A percentile compares a stretch with the other conserved stretches of the same genome.
Conservation (phyloP, 192 early-diverging fungal species). For the Linnemannia hyalina region DNA sequence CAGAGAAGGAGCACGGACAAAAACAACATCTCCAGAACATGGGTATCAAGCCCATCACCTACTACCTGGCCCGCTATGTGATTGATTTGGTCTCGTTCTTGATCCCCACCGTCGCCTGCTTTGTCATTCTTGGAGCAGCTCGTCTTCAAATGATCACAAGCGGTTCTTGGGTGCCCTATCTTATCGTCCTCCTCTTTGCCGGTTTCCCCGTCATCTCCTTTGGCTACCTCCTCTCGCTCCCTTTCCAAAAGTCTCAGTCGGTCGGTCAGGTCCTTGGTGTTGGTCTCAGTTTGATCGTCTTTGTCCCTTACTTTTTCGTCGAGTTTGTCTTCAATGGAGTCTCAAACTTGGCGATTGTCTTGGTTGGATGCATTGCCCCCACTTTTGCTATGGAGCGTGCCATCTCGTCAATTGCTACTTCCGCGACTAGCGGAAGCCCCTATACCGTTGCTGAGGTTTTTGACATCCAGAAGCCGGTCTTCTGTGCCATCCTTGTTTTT, state of each 20-base stretch:
- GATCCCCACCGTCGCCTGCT: slow-evolving; percentile 32
- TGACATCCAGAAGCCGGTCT: slow-evolving; percentile 72
- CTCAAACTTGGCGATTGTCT: slow-evolving; percentile 33
- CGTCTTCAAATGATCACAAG: slow-evolving; percentile 49
- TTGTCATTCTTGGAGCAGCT: slow-evolving; percentile 36
- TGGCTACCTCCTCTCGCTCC: slow-evolving; percentile 52
- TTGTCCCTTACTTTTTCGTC: slow-evolving; percentile 61
- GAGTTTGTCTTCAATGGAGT: slow-evolving; percentile 56
- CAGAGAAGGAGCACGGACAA: slow-evolving; percentile 53
- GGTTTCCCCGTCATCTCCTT: slow-evolving; percentile 50
- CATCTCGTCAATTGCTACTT: slow-evolving; percentile 49
- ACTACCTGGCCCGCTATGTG: slow-evolving; percentile 53
- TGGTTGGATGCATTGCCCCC: slow-evolving; percentile 40
- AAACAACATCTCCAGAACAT: slow-evolving; percentile 48
- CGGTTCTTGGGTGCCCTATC: slow-evolving; percentile 49
- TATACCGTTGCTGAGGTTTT: slow-evolving; percentile 79
- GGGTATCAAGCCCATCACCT: slow-evolving; percentile 42
- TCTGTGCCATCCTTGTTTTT: slow-evolving; percentile 75
- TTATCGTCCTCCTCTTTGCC: slow-evolving; percentile 39
- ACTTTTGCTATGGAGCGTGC: slow-evolving; percentile 47
- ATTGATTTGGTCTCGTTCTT: slow-evolving; percentile 39
- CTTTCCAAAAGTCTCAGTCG: slow-evolving; percentile 48
- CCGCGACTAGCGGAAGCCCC: slow-evolving; percentile 59
- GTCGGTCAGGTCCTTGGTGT: slow-evolving; percentile 57
- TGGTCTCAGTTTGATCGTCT: slow-evolving; percentile 47